phyloP scores from a whole-genome alignment of 495 filamentous ascomycete genomes.

The Ramalina intermedia region DNA sequence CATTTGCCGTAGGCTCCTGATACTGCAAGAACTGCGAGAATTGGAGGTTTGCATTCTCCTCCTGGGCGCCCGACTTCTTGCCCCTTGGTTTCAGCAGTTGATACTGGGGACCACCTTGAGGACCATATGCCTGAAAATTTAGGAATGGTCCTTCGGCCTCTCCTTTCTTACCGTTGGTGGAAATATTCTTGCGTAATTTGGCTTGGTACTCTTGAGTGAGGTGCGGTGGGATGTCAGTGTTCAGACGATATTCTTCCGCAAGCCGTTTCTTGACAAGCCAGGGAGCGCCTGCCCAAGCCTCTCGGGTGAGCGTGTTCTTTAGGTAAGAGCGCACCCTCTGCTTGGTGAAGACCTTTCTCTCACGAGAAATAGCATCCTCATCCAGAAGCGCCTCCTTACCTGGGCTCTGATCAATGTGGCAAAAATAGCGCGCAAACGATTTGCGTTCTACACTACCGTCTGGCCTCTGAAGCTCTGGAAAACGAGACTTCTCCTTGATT shows the following conservation, averaged over 20 bases:
- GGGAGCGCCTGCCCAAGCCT: slow-evolving; percentile 86
- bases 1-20: slow-evolving; percentile 17
- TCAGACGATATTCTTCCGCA: slow-evolving; percentile 71
- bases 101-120: slow-evolving; percentile 32
- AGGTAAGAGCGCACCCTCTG: slow-evolving; percentile 86
- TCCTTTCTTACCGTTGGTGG: slow-evolving; percentile 49
- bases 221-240: slow-evolving; percentile 67
- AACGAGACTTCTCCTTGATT: slow-evolving; percentile 77
- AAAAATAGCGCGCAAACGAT: slow-evolving; percentile 68
- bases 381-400: slow-evolving; percentile 67
- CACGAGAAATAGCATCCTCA: slow-evolving; percentile 68
- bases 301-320: slow-evolving; percentile 81
- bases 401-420: slow-evolving; percentile 52
- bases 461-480: slow-evolving; percentile 42
- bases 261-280: slow-evolving; percentile 87
- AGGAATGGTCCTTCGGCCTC: slow-evolving; percentile 37
- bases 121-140: slow-evolving; percentile 32
- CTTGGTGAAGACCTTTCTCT: slow-evolving; percentile 90
- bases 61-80: slow-evolving; percentile 47
- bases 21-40: slow-evolving; percentile 38
- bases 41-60: slow-evolving; percentile 28
- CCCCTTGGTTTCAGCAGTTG: slow-evolving; percentile 76
- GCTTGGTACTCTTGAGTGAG: slow-evolving; percentile 67
- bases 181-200: slow-evolving; percentile 55
- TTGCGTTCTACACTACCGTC: slow-evolving; percentile 49